A percentile compares a stretch with the other conserved stretches of the same genome.
These are phyloP conservation scores for Chalciporus sp. DNA, from an alignment of 1,284 basidiomycete genomes.

Conservation along the genomic window DNA sequence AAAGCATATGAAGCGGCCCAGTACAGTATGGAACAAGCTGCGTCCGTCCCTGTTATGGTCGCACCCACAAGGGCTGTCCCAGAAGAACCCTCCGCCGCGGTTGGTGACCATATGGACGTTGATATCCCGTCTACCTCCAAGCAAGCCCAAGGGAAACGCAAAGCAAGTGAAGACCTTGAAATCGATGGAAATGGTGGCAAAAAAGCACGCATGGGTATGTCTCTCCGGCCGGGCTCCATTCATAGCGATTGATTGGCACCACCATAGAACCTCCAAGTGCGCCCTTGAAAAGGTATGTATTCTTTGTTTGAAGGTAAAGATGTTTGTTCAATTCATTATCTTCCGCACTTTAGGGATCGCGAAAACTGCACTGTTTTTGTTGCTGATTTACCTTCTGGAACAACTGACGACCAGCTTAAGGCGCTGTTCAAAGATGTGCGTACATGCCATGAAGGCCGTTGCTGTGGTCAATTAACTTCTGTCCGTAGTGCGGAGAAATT, in stretches of 20 bases:
- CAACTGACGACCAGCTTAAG: constrained; percentile 67
- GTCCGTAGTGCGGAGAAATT: constrained; percentile 76
- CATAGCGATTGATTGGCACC: constrained; percentile 5
- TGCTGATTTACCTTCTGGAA: constrained; percentile 62
- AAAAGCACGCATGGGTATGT: constrained; percentile 59
- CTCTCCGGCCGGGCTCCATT: not conserved
- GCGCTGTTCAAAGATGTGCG: constrained; percentile 85
- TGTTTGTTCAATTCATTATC: not conserved
- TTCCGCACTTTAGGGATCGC: constrained; percentile 69
- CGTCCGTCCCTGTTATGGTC: constrained; percentile 38
- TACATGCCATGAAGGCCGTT: constrained; percentile 15
- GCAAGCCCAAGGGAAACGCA: constrained; percentile 56
- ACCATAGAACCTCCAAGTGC: constrained; percentile 46
- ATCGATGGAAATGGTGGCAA: constrained; percentile 54
- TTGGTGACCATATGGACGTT: constrained; percentile 51
- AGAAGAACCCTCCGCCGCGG: constrained; percentile 1
- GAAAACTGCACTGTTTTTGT: constrained; percentile 95
- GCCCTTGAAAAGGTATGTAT: constrained; percentile 61
- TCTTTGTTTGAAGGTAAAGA: not conserved
- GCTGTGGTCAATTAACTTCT: constrained; percentile 12
- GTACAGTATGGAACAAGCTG: constrained; percentile 44
- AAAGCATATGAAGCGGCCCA: constrained; percentile 57
- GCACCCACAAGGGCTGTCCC: constrained; percentile 21
- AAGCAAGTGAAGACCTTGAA: constrained; percentile 53
- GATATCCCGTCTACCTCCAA: constrained; percentile 38